Evolutionary conservation across 768 basidiomycete species (phyloP).

Genomic region (Tricholoma furcatifolium): DNA sequence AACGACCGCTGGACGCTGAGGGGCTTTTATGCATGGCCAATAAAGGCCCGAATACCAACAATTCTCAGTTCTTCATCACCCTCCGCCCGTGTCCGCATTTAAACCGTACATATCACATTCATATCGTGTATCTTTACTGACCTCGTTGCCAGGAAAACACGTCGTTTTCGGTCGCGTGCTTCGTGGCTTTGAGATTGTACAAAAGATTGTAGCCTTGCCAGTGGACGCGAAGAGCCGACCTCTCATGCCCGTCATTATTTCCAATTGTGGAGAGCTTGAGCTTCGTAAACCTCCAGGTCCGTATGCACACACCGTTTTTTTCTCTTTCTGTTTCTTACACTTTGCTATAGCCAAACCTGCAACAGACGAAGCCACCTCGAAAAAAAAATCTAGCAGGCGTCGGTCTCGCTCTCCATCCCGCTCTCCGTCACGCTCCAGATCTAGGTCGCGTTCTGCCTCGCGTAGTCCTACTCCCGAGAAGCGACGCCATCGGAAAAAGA

Average conservation of each 20-base stretch:
- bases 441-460: slow-evolving; percentile 10
- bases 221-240: slow-evolving; percentile 80
- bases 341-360: slow-evolving; percentile 3
- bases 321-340: background rate
- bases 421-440: slow-evolving; percentile 14
- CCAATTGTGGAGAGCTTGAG: slow-evolving; percentile 85
- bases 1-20: slow-evolving; percentile 58
- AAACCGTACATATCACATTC: slow-evolving; percentile 45
- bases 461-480: slow-evolving; percentile 18
- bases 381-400: slow-evolving; percentile 14
- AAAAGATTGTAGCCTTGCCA: slow-evolving; percentile 58
- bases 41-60: slow-evolving; percentile 79
- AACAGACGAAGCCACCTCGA: slow-evolving; percentile 13
- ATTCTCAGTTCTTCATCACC: slow-evolving; percentile 86
- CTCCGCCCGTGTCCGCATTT: slow-evolving; percentile 73
- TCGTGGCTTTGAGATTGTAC: slow-evolving; percentile 59
- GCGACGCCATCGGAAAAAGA: slow-evolving; percentile 21
- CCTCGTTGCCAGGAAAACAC: slow-evolving; percentile 43
- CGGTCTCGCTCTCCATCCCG: slow-evolving; percentile 2
- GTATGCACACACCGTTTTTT: slow-evolving; percentile 10
- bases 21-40: slow-evolving; percentile 93
- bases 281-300: slow-evolving; percentile 42
- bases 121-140: background rate
- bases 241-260: slow-evolving; percentile 59
- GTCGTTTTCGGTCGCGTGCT: slow-evolving; percentile 54